A percentile compares a stretch with the other conserved stretches of the same genome.
Evolutionary conservation across 768 basidiomycete genomes (phyloP).

Genomic region (Xerocomus spinulosus): DNA sequence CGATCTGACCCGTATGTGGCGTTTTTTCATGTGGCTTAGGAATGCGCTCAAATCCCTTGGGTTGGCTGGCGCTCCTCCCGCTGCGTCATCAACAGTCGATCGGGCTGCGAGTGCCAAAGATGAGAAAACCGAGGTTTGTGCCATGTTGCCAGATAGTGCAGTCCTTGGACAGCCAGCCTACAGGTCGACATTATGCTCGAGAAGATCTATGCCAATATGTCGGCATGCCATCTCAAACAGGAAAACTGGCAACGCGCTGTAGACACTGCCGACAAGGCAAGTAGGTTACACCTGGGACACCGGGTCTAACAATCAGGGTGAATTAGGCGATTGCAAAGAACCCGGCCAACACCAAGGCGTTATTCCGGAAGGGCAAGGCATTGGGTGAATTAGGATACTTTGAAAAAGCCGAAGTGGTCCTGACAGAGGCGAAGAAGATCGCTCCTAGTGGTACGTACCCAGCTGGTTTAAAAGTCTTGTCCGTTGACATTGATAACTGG

Average conservation of each 20-base stretch:
- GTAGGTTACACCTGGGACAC: neutral
- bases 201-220: constrained; percentile 83
- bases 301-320: neutral
- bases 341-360: constrained; percentile 69
- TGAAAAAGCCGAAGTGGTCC: constrained; percentile 63
- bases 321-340: constrained; percentile 69
- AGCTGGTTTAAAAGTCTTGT: neutral
- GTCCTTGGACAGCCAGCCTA: neutral
- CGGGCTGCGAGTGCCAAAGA: constrained; percentile 35
- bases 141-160: neutral
- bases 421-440: constrained; percentile 62
- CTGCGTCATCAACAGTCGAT: constrained; percentile 20
- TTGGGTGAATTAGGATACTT: constrained; percentile 71
- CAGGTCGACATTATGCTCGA: constrained; percentile 73
- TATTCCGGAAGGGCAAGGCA: constrained; percentile 79
- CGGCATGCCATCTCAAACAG: constrained; percentile 77
- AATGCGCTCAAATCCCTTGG: constrained; percentile 54
- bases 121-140: constrained; percentile 62
- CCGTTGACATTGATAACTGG: neutral
- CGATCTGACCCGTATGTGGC: no score
- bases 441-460: constrained; percentile 49
- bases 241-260: constrained; percentile 74
- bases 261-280: constrained; percentile 78
- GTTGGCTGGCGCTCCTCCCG: constrained; percentile 18
- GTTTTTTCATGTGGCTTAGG: constrained; percentile 30